These are phyloP conservation scores for Hymenoscyphus scutula DNA, from an alignment of 2,329 filamentous ascomycete genomes.

Conservation along the genomic window DNA sequence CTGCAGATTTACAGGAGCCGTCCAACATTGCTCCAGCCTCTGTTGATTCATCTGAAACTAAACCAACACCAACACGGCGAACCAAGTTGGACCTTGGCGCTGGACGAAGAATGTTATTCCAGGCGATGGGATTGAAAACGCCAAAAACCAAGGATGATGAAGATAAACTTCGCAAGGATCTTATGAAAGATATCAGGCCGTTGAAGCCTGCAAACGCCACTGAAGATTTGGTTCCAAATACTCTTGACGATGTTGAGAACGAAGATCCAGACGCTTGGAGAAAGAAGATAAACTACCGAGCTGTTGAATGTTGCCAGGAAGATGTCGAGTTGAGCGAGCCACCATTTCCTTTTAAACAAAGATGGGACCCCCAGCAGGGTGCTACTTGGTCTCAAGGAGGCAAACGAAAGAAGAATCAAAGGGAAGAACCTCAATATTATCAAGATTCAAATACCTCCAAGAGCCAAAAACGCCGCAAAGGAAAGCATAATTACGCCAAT, in stretches of 20 bases:
- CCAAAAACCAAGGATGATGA: slow-evolving; percentile 70
- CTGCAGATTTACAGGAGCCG: background rate
- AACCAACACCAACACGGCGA: slow-evolving; percentile 21
- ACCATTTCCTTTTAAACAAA: slow-evolving; percentile 85
- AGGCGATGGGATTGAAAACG: slow-evolving; percentile 65
- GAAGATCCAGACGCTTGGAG: slow-evolving; percentile 67
- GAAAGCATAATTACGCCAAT: slow-evolving; percentile 42
- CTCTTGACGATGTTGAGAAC: slow-evolving; percentile 34
- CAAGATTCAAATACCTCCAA: slow-evolving; percentile 41
- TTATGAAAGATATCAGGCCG: slow-evolving; percentile 54
- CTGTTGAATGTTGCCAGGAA: slow-evolving; percentile 80
- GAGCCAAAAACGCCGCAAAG: slow-evolving; percentile 50
- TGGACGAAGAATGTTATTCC: slow-evolving; percentile 67
- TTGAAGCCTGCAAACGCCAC: slow-evolving; percentile 34
- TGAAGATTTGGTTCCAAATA: slow-evolving; percentile 18
- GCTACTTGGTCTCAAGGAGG: slow-evolving; percentile 38
- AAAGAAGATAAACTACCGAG: slow-evolving; percentile 68
- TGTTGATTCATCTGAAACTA: slow-evolving; percentile 13
- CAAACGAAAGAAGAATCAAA: slow-evolving; percentile 49
- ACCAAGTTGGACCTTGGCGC: slow-evolving; percentile 54
- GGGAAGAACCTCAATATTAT: slow-evolving; percentile 41
- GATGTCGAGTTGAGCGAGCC: slow-evolving; percentile 68
- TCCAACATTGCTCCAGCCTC: slow-evolving; percentile 15
- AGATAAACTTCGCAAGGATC: slow-evolving; percentile 56
- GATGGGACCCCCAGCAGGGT: slow-evolving; percentile 79